Conservation (phyloP, 2,329 filamentous ascomycete species). For the Pseudogymnoascus sp. region DNA sequence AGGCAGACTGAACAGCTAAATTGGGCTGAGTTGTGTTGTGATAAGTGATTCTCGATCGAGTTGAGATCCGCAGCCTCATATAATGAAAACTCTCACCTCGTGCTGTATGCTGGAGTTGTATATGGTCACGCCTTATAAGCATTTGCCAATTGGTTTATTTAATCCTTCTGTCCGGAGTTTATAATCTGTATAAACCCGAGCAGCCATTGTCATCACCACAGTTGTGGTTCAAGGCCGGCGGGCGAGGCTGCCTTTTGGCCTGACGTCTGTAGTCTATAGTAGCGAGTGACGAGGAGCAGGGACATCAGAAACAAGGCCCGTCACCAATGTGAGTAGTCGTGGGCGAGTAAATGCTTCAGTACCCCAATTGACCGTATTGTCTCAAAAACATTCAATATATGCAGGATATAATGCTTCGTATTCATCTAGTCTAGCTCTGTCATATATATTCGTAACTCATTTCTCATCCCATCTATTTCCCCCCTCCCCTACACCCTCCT, state of each 20-base stretch:
- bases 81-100: background rate
- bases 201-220: background rate
- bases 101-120: background rate
- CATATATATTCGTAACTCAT: background rate
- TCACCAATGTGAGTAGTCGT: no score
- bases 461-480: constrained; percentile 36
- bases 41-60: background rate
- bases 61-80: background rate
- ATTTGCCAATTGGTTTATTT: background rate
- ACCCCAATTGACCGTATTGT: background rate
- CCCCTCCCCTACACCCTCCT: constrained; percentile 49
- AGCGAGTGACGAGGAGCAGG: background rate
- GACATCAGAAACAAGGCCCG: background rate
- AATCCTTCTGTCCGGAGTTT: background rate
- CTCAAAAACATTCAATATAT: background rate
- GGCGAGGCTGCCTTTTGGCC: background rate
- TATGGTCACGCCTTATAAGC: background rate
- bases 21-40: background rate
- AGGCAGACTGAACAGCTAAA: background rate
- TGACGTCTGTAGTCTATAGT: background rate
- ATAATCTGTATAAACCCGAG: background rate
- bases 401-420: background rate
- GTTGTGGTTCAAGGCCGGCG: background rate
- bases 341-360: background rate
- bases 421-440: background rate